phyloP scores from a whole-genome alignment of 768 basidiomycete species.

The Rhodotorula toruloides region DNA sequence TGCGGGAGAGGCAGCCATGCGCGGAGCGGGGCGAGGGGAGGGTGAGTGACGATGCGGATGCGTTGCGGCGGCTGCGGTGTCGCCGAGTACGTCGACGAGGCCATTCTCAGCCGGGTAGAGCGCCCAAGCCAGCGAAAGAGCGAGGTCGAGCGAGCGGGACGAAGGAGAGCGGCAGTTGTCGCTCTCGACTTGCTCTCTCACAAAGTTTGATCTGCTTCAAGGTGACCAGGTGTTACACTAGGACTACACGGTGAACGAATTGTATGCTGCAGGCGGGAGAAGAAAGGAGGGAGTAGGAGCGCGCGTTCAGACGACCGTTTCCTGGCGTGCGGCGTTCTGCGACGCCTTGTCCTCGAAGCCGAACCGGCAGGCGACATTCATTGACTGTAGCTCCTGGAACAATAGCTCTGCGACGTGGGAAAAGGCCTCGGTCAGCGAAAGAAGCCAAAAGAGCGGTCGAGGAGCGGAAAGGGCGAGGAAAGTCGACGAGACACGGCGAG shows the following conservation, averaged over 20 bases:
- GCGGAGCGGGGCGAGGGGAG: slow-evolving; percentile 15
- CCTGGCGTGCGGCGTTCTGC: slow-evolving; percentile 23
- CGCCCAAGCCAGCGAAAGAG: not conserved
- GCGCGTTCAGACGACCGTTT: slow-evolving; percentile 3
- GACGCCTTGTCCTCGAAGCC: slow-evolving; percentile 30
- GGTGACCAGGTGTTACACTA: too few relatives aligned
- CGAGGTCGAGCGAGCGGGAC: not conserved
- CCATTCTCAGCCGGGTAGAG: not conserved
- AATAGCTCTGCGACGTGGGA: too few relatives aligned
- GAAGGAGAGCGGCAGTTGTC: slow-evolving; percentile 60
- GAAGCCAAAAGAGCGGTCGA: too few relatives aligned
- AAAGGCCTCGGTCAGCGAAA: too few relatives aligned
- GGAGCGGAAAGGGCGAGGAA: too few relatives aligned
- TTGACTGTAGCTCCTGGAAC: slow-evolving; percentile 73
- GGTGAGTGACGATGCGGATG: slow-evolving; percentile 29
- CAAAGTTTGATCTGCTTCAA: too few relatives aligned
- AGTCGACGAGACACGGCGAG: too few relatives aligned
- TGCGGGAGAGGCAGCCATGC: slow-evolving; percentile 33
- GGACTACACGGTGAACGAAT: too few relatives aligned
- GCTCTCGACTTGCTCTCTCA: slow-evolving; percentile 45
- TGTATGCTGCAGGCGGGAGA: too few relatives aligned
- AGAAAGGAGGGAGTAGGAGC: not conserved
- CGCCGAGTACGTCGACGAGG: slow-evolving; percentile 3
- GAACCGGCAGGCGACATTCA: slow-evolving; percentile 49
- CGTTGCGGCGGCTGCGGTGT: slow-evolving; percentile 25